These are phyloP conservation scores for Pelargonium citronellum DNA, from an alignment of 441 rosid species.

Conservation along the genomic window DNA sequence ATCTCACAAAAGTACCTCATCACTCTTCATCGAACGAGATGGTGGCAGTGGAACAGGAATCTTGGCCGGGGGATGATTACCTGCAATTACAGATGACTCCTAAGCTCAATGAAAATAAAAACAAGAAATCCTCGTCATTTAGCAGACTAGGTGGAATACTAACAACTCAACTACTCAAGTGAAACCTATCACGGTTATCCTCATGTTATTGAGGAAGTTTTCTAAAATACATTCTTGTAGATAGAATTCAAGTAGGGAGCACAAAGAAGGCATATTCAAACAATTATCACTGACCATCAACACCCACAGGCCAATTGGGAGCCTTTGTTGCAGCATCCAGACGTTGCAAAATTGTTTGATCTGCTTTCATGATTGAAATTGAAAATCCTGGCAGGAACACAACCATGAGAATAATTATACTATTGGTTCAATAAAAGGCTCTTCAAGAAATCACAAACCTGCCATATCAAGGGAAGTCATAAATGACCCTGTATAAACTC, in stretches of 20 bases:
- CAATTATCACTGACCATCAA: slow-evolving; percentile 56
- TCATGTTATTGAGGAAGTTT: neutral
- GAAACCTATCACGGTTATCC: slow-evolving; percentile 9
- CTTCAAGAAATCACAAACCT: slow-evolving; percentile 45
- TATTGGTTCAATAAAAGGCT: slow-evolving; percentile 14
- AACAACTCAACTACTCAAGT: slow-evolving; percentile 11
- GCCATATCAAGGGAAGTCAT: slow-evolving; percentile 99
- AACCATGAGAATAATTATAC: slow-evolving; percentile 19
- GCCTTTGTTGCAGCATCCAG: slow-evolving; percentile 95
- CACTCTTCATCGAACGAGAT: slow-evolving; percentile 49
- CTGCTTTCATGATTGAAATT: slow-evolving; percentile 87
- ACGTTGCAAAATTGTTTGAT: slow-evolving; percentile 53
- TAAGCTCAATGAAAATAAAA: slow-evolving; percentile 19
- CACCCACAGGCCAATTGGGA: slow-evolving; percentile 91
- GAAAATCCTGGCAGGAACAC: slow-evolving; percentile 64
- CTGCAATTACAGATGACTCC: slow-evolving; percentile 36
- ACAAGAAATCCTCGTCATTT: neutral
- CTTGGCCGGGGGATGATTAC: slow-evolving; percentile 81
- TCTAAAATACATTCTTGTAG: slow-evolving; percentile 2
- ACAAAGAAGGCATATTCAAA: slow-evolving; percentile 19
- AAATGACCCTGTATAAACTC: slow-evolving; percentile 94
- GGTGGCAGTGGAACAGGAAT: slow-evolving; percentile 79
- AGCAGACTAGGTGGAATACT: slow-evolving; percentile 8
- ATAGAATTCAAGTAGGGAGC: slow-evolving; percentile 10
- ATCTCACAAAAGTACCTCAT: slow-evolving; percentile 44